Evolutionary conservation across 768 basidiomycete species (phyloP), one percentile per base, ranked within the genome.

Genomic region (Termitomyces sp.): DNA sequence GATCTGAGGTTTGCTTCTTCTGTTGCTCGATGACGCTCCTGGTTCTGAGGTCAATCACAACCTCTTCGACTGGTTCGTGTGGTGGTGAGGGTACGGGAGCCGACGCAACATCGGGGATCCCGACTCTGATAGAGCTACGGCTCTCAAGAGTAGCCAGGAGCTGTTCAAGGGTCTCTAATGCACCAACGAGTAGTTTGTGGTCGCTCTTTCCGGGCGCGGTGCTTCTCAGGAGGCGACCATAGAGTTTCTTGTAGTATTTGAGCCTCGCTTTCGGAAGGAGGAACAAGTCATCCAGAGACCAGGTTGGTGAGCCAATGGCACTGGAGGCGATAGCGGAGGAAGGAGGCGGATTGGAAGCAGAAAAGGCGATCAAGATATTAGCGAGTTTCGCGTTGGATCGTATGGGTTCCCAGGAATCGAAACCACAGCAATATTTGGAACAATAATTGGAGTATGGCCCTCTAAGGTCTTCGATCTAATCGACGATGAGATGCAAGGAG

Each of bases 241-340:
- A 98, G 0, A 98, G 78, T 68, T 90, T 95, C 67, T 85, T 86
- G 76, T 98, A 98, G 71, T 99, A 98, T 65, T 85, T 86, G 56
- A 99, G 74, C 44, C 97, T 84, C 14, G 77, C 76, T 66, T 86
- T 88, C 0, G 97, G 97, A 9, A 98, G 80, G 13, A 89, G 73
- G 75, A 99, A 99, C 22, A 98, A 77, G 8, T 83, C 74, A 67
- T 98, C 96, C 14, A 98, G 75, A 0, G 92, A 90, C 92, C 95
- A 97, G 5, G 72, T 68, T 6, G 78, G 71, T 14, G 74, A 66
- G 56, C 78, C 73, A 4, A 69, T 54, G 5, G 59, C 35, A 33
- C 75, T 69, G 13, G 78, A 70, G 46, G 69, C 68, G 16, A 69
- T 65, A 11, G 72, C 64, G 61, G 75, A 68, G 53, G 74, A 64